Base-by-base conservation (phyloP, 768 basidiomycete species). In the Lentinula aciculospora region DNA sequence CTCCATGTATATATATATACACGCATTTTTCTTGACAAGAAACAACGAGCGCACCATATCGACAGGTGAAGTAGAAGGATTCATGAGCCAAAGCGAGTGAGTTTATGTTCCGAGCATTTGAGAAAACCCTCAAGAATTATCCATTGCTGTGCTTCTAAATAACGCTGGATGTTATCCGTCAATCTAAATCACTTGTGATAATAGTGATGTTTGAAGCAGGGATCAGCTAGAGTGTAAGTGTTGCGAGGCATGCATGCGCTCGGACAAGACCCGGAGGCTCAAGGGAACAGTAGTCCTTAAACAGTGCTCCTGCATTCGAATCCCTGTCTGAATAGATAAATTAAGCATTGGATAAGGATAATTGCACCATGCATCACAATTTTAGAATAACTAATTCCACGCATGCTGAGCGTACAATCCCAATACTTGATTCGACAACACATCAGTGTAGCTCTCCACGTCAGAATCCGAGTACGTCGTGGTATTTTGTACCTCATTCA, bases 361-460 rank as follows among this genome's bases (percentile, higher is more conserved):
- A 17, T 39, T 23, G 39, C 8, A 21, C 19, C 7, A 44, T 7
- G 42, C 42, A 23, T 21, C 19, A 23, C 8, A n/a, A 3, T 25
- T 19, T 44, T 23, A 44, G 32, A 34, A 9, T 29, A 28, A 27
- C 34, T 62, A 79, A 59, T 78, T 79, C 80, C 78, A 80, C 34
- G 60, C 67, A 12, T 61, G 57, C 66, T 81, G 71, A 4, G 86
- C 87, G 66, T 79, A 89, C 27, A 81, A 59, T 3, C 83, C 86
- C 48, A 87, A 70, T n/a, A 78, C 76, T 58, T 76, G 71, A 58
- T 79, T 81, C 10, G 79, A 67, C 57, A 80, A 67, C 27, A 84
- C 66, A 3, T 76, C 68, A 31, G 81, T 80, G 67, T 91, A 92
- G 31, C 62, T n/a, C 34, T 64, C 57, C 1, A 85, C 81, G 64